Conservation (phyloP, 768 basidiomycete species). For the Boletus eberwhitei region DNA sequence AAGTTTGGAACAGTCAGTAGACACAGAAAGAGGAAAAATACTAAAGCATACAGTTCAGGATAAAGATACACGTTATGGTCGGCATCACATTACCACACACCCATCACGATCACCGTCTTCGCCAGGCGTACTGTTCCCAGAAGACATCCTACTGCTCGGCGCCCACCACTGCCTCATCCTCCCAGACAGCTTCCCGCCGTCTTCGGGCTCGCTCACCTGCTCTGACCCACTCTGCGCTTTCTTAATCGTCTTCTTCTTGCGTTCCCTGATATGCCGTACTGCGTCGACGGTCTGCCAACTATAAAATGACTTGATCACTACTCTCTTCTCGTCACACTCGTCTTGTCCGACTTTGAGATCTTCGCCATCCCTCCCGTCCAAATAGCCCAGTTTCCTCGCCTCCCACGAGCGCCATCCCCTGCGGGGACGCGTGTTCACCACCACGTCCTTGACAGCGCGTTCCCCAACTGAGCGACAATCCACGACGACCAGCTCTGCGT, state of each 20-base stretch:
- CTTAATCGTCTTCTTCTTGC: conserved; percentile 53
- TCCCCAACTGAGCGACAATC: conserved; percentile 76
- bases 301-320: conserved; percentile 82
- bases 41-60: conserved; percentile 29
- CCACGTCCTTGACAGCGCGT: conserved; percentile 57
- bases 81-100: conserved; percentile 62
- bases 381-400: conserved; percentile 63
- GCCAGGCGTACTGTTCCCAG: conserved; percentile 51
- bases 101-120: conserved; percentile 51
- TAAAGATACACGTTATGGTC: conserved; percentile 25
- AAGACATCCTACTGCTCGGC: conserved; percentile 45
- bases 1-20: conserved; percentile 15
- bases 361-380: conserved; percentile 69
- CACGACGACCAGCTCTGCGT: conserved; percentile 63
- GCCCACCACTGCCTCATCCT: conserved; percentile 32
- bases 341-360: conserved; percentile 69
- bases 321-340: conserved; percentile 71
- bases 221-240: conserved; percentile 37
- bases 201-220: conserved; percentile 32
- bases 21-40: conserved; percentile 9
- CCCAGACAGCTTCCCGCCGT: conserved; percentile 20
- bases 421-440: conserved; percentile 58
- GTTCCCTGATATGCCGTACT: conserved; percentile 59
- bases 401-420: conserved; percentile 74
- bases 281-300: conserved; percentile 85